Conservation (phyloP, 371 early-diverging fungal genomes). For the Syncephalastrum racemosum region DNA sequence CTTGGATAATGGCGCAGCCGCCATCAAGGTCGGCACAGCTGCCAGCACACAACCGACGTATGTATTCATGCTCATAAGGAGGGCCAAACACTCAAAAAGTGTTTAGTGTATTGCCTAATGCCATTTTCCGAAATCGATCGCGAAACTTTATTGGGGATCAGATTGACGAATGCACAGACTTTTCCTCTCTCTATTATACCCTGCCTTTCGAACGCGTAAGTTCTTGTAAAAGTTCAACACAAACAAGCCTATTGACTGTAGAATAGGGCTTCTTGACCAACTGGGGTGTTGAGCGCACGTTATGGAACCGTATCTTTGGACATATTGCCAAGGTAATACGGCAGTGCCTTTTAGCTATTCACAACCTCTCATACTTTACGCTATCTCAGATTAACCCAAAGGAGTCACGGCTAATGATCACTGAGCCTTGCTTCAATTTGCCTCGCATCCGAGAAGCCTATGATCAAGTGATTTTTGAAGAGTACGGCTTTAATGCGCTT, state of each 20-base stretch:
- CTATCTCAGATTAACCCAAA: conserved; percentile 56
- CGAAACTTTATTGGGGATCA: conserved; percentile 71
- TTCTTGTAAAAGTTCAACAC: not conserved
- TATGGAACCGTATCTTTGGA: conserved; percentile 78
- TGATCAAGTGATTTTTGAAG: conserved; percentile 87
- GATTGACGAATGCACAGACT: conserved; percentile 62
- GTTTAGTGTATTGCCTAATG: conserved; percentile 52
- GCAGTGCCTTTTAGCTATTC: not conserved
- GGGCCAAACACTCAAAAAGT: conserved; percentile 14
- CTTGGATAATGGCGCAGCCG: conserved; percentile 78
- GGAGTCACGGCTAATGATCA: conserved; percentile 65
- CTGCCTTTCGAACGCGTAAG: conserved; percentile 77
- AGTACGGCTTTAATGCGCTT: conserved; percentile 62
- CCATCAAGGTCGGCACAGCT: conserved; percentile 68
- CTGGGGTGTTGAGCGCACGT: conserved; percentile 76
- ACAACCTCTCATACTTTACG: not conserved
- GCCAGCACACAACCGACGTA: conserved; percentile 31
- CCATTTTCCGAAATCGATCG: conserved; percentile 59
- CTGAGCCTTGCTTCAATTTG: conserved; percentile 83
- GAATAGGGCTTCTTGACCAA: conserved; percentile 68
- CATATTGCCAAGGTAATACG: conserved; percentile 55
- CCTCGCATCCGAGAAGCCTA: conserved; percentile 66
- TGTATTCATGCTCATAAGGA: not conserved
- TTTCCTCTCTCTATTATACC: conserved; percentile 74
- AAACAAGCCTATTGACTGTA: not conserved